Base-by-base conservation (phyloP, 345 rosid species). In the Bruguiera sexangula region DNA sequence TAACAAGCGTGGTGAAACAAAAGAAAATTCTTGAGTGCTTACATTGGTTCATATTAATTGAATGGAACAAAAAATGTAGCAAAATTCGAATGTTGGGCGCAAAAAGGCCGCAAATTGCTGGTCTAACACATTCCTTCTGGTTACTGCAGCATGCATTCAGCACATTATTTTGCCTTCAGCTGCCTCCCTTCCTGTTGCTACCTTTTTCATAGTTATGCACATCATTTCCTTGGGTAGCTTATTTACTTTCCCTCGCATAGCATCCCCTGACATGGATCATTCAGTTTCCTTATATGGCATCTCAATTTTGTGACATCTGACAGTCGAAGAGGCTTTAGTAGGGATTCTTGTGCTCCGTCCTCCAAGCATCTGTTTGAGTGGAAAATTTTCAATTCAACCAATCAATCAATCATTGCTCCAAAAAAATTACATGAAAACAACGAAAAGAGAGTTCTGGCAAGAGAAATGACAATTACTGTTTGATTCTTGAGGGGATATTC, bases 321-420 rank as follows among this genome's bases (percentile, higher is more conserved):
- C 21, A 8, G 59, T 22, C 43, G 61, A 18, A 75, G 65, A 59
- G 67, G 69, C 62, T 75, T 75, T 31, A 26, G 61, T 48, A 72
- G 16, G 68, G 65, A 73, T 30, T 55, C 75, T 18, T 69, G 46
- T 3, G 77, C 78, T 58, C 78, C 73, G 65, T 69, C 67, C 65
- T 73, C 61, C 72, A 76, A n/a, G 78, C 76, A 69, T 53, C 78
- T 80, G 75, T 32, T 65, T 8, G 24, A 46, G 27, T 0, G 15
- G 43, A 53, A 30, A 63, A 9, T 53, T 30, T 31, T 27, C 21
- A 46, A 34, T 34, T 34, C 9, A 7, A 34, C 1, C 37, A 34
- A 62, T 62, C 34, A 24, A 52, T 6, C 1, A 34, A 21, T 36
- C 15, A 16, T 22, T 4, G 27, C 31, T 19, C 8, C 13, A 15